A percentile compares a stretch with the other conserved stretches of the same genome.
Evolutionary conservation across 2,329 filamentous ascomycete species (phyloP).

Genomic region (Rachicladosporium sp.): DNA sequence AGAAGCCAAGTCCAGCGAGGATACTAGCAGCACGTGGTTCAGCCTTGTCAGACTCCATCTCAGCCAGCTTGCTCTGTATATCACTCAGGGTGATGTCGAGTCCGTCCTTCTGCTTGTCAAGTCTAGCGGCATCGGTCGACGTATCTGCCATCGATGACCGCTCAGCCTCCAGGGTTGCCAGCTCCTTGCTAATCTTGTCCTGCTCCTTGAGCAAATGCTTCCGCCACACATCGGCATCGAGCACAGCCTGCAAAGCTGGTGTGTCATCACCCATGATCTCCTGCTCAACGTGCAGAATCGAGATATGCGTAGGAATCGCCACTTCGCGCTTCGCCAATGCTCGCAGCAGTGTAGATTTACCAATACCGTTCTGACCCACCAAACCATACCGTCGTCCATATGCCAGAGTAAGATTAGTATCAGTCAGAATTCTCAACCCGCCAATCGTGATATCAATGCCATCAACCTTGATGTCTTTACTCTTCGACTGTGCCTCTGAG

Average conservation of each 20-base stretch:
- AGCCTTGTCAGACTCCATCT: conserved; percentile 99
- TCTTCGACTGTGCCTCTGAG: conserved; percentile 57
- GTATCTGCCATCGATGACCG: conserved; percentile 77
- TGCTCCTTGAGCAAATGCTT: conserved; percentile 89
- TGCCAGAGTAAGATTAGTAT: conserved; percentile 79
- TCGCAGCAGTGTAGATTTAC: conserved; percentile 69
- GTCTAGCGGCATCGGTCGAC: conserved; percentile 69
- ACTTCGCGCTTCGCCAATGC: conserved; percentile 88
- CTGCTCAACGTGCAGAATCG: conserved; percentile 97
- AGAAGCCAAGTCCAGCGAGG: conserved; percentile 92
- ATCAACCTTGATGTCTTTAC: conserved; percentile 97
- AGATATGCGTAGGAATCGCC: conserved; percentile 90
- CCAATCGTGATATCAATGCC: conserved; percentile 90
- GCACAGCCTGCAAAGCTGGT: conserved; percentile 80
- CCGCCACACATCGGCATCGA: conserved; percentile 96
- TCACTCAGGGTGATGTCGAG: conserved; percentile 85
- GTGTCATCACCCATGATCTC: conserved; percentile 97
- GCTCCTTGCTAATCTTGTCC: conserved; percentile 65
- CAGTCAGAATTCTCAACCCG: conserved; percentile 75
- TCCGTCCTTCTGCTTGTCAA: conserved; percentile 80
- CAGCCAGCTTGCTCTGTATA: conserved; percentile 78
- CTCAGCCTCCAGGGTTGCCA: conserved; percentile 66
- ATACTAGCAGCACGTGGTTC: conserved; percentile 93
- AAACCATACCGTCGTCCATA: conserved; percentile 93
- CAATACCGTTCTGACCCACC: conserved; percentile 98